phyloP scores from a whole-genome alignment of 352 stramenopile genomes.

The Pythium brassicae region DNA sequence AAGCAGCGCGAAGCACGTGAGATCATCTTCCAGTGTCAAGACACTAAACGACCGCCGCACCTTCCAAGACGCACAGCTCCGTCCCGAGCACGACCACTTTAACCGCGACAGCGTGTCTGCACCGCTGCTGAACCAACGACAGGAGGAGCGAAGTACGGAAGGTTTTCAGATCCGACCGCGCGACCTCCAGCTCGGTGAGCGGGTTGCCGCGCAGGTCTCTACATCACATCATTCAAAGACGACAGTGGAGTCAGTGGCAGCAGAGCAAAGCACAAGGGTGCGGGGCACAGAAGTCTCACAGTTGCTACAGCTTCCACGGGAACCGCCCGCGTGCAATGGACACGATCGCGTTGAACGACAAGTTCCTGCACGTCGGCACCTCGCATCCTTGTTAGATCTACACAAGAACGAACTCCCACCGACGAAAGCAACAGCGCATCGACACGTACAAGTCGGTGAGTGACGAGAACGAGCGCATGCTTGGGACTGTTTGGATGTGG shows the following conservation, averaged over 20 bases:
- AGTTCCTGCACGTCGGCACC: too few relatives aligned
- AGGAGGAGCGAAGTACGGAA: constrained; percentile 4
- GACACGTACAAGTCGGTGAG: constrained; percentile 8
- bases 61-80: constrained; percentile 5
- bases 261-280: background rate
- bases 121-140: background rate
- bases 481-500: constrained; percentile 1
- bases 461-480: constrained; percentile 1
- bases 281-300: constrained; percentile 1
- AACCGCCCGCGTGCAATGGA: constrained; percentile 11
- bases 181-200: constrained; percentile 10
- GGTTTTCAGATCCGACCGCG: constrained; percentile 7
- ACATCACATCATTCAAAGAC: constrained; percentile 1
- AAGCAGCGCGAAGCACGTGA: background rate
- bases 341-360: too few relatives aligned
- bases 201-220: constrained; percentile 15
- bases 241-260: background rate
- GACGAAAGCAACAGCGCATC: background rate
- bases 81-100: background rate
- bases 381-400: too few relatives aligned
- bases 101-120: constrained; percentile 1
- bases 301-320: constrained; percentile 16
- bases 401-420: too few relatives aligned
- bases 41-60: background rate
- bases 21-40: background rate